Conservation (phyloP, 345 rosid species). For the Lagerstroemia speciosa region DNA sequence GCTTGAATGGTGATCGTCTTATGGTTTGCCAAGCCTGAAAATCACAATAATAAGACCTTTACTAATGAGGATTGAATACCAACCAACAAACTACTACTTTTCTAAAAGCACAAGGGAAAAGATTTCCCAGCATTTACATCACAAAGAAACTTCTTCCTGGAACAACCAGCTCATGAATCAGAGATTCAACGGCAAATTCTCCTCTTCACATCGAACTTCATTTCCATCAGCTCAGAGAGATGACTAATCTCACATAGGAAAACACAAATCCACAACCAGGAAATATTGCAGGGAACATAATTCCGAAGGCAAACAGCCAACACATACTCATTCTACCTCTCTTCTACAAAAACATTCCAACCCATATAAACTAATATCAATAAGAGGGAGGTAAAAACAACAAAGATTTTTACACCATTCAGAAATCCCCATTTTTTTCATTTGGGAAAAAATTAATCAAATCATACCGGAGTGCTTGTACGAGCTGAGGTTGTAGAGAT, state of each 20-base stretch:
- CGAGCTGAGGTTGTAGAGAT: conserved; percentile 52
- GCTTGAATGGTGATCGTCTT: conserved; percentile 71
- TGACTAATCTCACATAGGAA: not conserved
- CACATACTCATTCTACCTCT: not conserved
- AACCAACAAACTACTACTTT: not conserved
- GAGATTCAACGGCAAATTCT: not conserved
- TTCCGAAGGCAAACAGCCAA: not conserved
- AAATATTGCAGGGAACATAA: not conserved
- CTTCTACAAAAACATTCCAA: not conserved
- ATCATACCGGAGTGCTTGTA: conserved; percentile 50
- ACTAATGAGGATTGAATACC: not conserved
- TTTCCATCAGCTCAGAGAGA: not conserved
- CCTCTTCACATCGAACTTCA: not conserved
- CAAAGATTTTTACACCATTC: not conserved
- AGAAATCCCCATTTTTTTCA: not conserved
- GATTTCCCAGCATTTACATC: no score
- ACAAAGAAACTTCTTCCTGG: not conserved
- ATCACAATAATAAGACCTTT: not conserved
- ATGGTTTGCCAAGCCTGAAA: conserved; percentile 66
- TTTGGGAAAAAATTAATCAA: not conserved
- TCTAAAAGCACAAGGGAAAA: not conserved
- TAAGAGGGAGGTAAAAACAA: not conserved
- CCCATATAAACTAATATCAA: no score
- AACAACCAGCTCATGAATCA: not conserved
- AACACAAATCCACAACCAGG: not conserved